phyloP scores from a whole-genome alignment of 2,329 filamentous ascomycete species.

The Colletotrichum cuscutae region DNA sequence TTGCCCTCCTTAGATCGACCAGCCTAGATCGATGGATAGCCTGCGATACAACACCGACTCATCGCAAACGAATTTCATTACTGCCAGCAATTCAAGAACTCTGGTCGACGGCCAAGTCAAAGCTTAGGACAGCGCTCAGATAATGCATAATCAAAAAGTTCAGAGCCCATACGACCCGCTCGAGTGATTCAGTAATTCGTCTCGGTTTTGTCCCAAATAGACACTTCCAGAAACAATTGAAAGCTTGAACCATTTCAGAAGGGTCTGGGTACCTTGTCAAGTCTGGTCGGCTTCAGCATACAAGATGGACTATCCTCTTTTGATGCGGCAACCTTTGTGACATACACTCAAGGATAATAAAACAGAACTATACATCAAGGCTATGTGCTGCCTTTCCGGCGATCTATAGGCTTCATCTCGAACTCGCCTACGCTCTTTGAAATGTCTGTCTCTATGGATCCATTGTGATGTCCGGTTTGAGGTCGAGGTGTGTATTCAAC shows the following conservation, averaged over 20 bases:
- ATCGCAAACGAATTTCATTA: neutral
- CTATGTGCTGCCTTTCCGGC: neutral
- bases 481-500: neutral
- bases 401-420: neutral
- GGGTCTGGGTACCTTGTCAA: too few species aligned
- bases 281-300: too few species aligned
- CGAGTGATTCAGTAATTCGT: too few species aligned
- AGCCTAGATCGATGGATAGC: neutral
- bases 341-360: too few species aligned
- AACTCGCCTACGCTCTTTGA: neutral
- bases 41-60: neutral
- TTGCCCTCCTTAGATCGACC: neutral
- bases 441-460: neutral
- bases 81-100: neutral
- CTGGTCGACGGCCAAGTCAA: neutral
- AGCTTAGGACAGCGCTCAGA: neutral
- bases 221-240: too few species aligned
- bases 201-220: too few species aligned
- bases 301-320: too few species aligned
- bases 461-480: neutral
- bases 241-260: too few species aligned
- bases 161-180: neutral
- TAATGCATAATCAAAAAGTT: neutral
- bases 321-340: too few species aligned
- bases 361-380: too few species aligned